A percentile compares a stretch with the other conserved stretches of the same genome.
Conservation (phyloP, 352 stramenopile species). For the Globisporangium nagaii region DNA sequence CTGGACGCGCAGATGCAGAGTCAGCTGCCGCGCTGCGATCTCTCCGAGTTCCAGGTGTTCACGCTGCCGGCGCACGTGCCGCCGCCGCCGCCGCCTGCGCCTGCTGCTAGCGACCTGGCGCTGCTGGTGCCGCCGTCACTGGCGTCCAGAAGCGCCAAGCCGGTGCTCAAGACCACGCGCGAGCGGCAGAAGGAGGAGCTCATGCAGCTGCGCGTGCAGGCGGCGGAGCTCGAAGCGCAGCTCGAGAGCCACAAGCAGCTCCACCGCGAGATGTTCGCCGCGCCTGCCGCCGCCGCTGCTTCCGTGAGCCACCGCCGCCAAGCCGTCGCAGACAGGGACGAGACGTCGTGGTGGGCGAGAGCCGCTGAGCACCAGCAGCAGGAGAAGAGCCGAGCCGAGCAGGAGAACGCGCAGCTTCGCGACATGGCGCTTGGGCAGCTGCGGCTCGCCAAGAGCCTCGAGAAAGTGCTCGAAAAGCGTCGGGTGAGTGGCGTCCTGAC, state of each 20-base stretch:
- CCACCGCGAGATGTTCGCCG: not conserved
- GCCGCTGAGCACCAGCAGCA: not conserved
- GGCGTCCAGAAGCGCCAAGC: not conserved
- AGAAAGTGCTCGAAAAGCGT: constrained; percentile 16
- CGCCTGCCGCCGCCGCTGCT: not conserved
- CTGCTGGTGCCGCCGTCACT: not conserved
- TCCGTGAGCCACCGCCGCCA: not conserved
- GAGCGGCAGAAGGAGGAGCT: constrained; percentile 9
- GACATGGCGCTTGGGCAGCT: constrained; percentile 5
- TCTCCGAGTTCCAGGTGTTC: not conserved
- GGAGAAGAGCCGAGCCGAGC: not conserved
- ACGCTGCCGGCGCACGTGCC: not conserved
- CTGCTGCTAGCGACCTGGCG: not conserved
- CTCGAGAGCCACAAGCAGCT: constrained; percentile 2
- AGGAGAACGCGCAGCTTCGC: constrained; percentile 3
- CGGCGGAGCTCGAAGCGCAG: not conserved
- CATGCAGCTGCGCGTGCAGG: not conserved
- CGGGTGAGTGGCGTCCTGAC: not conserved
- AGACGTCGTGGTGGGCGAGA: not conserved
- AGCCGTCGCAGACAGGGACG: not conserved
- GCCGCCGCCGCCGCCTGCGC: not conserved
- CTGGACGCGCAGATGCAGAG: not conserved
- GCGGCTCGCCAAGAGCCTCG: constrained; percentile 16
- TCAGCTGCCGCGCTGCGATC: too few species aligned
- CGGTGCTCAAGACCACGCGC: constrained; percentile 4